A percentile compares a stretch with the other conserved stretches of the same genome.
Evolutionary conservation across 2,329 filamentous ascomycete genomes (phyloP).

Genomic region (Cyclaneusma minus): DNA sequence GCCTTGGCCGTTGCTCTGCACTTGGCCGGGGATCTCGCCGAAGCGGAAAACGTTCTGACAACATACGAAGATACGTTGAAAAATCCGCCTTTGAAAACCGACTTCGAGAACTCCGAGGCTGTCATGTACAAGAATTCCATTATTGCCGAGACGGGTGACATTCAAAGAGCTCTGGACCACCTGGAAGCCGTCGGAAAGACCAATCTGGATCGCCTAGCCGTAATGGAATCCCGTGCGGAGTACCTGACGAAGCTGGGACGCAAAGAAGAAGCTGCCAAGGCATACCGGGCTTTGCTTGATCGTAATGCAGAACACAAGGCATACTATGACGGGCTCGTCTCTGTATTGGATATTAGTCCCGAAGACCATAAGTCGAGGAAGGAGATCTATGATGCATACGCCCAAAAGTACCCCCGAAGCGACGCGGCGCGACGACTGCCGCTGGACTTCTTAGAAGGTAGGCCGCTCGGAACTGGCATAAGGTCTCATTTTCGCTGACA

Average conservation of each 20-base stretch:
- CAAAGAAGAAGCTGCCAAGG: constrained; percentile 66
- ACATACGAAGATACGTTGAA: constrained; percentile 93
- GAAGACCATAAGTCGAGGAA: constrained; percentile 49
- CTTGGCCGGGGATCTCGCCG: constrained; percentile 65
- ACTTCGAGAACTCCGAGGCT: constrained; percentile 88
- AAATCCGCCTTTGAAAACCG: constrained; percentile 55
- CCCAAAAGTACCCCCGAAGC: constrained; percentile 62
- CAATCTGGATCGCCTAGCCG: constrained; percentile 68
- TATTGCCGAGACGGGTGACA: constrained; percentile 79
- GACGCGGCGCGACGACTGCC: constrained; percentile 80
- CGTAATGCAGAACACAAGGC: constrained; percentile 76
- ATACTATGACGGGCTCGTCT: constrained; percentile 70
- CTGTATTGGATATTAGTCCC: constrained; percentile 46
- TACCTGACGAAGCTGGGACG: constrained; percentile 67
- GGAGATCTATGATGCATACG: constrained; percentile 69
- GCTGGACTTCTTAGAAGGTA: constrained; percentile 71
- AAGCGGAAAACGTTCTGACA: constrained; percentile 80
- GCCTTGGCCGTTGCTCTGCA: constrained; percentile 91
- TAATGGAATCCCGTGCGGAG: constrained; percentile 73
- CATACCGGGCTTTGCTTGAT: constrained; percentile 67
- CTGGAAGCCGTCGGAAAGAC: constrained; percentile 62
- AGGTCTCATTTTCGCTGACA: constrained; percentile 8
- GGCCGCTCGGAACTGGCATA: constrained; percentile 14
- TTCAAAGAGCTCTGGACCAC: constrained; percentile 71
- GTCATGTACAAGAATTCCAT: constrained; percentile 89